phyloP scores from a whole-genome alignment of 2,329 filamentous ascomycete species.

The Escovopsis sp. region DNA sequence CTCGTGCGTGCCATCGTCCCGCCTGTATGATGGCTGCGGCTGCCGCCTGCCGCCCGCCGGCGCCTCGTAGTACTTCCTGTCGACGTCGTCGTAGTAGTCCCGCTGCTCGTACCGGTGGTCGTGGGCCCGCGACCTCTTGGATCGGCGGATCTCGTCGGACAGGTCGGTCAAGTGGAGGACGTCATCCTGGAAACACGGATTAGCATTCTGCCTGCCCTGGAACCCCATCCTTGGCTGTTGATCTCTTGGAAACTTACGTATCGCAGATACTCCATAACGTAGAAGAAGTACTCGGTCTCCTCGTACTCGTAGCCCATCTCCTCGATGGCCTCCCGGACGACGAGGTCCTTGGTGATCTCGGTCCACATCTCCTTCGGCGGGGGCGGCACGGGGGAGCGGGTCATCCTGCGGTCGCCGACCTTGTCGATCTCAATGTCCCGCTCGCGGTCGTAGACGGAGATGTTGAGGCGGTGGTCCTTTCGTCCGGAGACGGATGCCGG shows the following conservation, averaged over 20 bases:
- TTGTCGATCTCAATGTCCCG: conserved; percentile 40
- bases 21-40: conserved; percentile 7
- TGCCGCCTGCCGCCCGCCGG: conserved; percentile 9
- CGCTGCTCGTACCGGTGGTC: conserved; percentile 49
- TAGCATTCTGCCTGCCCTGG: conserved; percentile 12
- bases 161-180: conserved; percentile 71
- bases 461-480: conserved; percentile 26
- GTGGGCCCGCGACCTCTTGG: conserved; percentile 35
- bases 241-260: conserved; percentile 49
- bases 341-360: conserved; percentile 87
- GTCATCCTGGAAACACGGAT: conserved; percentile 50
- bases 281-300: conserved; percentile 80
- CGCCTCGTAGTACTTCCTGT: conserved; percentile 20
- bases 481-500: conserved; percentile 12
- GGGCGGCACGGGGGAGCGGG: conserved; percentile 20
- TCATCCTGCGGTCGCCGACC: conserved; percentile 35
- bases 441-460: conserved; percentile 32
- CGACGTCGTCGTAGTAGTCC: conserved; percentile 37
- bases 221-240: not conserved
- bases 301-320: conserved; percentile 75
- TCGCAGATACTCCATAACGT: conserved; percentile 77
- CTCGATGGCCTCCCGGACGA: conserved; percentile 75
- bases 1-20: conserved; percentile 35
- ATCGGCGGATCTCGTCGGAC: conserved; percentile 65
- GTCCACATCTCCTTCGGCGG: conserved; percentile 71